Evolutionary conservation across 306 rosid genomes (phyloP).

Genomic region (Rosa persica): DNA sequence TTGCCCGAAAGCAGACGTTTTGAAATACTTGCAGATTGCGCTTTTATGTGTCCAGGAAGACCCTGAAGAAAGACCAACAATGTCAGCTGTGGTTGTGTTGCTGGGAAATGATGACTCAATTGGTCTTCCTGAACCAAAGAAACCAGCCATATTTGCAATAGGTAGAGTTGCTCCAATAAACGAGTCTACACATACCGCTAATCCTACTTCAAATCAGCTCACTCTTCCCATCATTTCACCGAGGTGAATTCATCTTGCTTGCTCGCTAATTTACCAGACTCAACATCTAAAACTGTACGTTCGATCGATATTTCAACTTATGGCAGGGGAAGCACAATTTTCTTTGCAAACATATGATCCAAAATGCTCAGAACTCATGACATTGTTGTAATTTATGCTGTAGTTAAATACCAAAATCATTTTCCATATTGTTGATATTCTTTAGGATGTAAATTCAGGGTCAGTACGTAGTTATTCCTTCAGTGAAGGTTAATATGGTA

Average conservation of each 20-base stretch:
- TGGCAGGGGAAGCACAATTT: too few relatives aligned
- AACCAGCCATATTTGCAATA: conserved; percentile 39
- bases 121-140: conserved; percentile 46
- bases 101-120: conserved; percentile 32
- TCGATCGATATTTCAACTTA: too few relatives aligned
- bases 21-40: conserved; percentile 47
- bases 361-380: too few relatives aligned
- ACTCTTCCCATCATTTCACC: background rate
- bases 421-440: too few relatives aligned
- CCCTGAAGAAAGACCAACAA: conserved; percentile 49
- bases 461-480: too few relatives aligned
- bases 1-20: conserved; percentile 19
- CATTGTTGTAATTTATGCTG: too few relatives aligned
- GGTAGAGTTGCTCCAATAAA: conserved; percentile 16
- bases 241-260: background rate
- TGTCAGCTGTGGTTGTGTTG: conserved; percentile 42
- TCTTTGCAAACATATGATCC: too few relatives aligned
- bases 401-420: too few relatives aligned
- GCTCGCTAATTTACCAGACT: background rate
- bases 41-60: conserved; percentile 61
- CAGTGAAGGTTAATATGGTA: too few relatives aligned
- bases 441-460: too few relatives aligned
- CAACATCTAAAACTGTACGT: background rate
- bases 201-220: background rate
- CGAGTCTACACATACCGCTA: conserved; percentile 2